Conservation (phyloP, 441 rosid species). For the Theobroma grandiflorum region DNA sequence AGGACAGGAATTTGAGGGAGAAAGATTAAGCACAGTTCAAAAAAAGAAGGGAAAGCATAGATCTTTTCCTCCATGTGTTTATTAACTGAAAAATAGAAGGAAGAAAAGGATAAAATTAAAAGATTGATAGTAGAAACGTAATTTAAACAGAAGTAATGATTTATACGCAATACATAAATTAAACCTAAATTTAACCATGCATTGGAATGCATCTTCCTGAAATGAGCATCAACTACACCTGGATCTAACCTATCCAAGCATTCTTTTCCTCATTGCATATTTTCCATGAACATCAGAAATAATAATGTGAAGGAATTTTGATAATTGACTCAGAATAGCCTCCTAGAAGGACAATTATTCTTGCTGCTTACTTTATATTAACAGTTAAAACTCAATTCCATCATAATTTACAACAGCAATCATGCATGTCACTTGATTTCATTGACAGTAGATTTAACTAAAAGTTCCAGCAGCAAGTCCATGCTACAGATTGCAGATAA, state of each 20-base stretch:
- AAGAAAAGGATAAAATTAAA: not conserved
- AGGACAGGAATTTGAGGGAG: not conserved
- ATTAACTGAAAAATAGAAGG: not conserved
- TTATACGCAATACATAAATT: not conserved
- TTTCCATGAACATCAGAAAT: not conserved
- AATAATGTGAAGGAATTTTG: not conserved
- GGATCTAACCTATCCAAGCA: not conserved
- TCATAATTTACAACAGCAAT: not conserved
- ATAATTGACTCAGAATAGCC: constrained; percentile 16
- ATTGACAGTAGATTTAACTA: not conserved
- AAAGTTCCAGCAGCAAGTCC: not conserved
- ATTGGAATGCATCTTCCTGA: not conserved
- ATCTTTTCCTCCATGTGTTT: not conserved
- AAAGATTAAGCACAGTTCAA: not conserved
- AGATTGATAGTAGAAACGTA: not conserved
- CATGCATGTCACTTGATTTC: not conserved
- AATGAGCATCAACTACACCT: not conserved
- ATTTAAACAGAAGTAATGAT: not conserved
- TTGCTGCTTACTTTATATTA: not conserved
- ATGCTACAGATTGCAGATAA: not conserved
- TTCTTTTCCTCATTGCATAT: not conserved
- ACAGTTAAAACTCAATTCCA: not conserved
- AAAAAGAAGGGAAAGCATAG: not conserved
- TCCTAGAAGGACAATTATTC: not conserved
- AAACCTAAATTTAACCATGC: constrained; percentile 1